Conservation (phyloP, 345 rosid genomes). For the Schrenkiella parvula region DNA sequence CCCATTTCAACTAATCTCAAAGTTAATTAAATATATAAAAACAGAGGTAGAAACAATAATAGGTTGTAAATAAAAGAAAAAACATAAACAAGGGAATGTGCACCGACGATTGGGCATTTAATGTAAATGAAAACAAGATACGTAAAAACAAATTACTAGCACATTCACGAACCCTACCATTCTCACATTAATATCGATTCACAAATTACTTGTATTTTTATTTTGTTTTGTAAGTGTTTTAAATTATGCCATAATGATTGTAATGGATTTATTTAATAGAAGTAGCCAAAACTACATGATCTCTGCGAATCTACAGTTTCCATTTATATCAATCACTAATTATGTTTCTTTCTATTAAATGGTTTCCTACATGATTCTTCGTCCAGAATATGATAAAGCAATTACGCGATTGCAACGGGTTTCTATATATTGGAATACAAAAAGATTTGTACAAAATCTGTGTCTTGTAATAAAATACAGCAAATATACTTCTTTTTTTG, state of each 20-base stretch:
- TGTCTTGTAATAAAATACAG: neutral
- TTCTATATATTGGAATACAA: neutral
- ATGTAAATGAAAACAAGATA: conserved; percentile 10
- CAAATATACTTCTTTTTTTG: too few relatives aligned
- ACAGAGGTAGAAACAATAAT: neutral
- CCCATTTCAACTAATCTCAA: neutral
- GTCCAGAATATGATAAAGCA: neutral
- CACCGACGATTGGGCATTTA: conserved; percentile 19
- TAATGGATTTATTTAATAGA: conserved; percentile 10
- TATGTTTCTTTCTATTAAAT: neutral
- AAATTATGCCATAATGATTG: neutral
- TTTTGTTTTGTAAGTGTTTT: neutral
- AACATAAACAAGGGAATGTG: neutral
- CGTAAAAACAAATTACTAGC: conserved; percentile 9
- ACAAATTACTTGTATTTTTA: neutral
- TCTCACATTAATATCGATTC: conserved; percentile 8
- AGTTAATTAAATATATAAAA: neutral
- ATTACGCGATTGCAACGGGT: neutral
- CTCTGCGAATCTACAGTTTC: neutral
- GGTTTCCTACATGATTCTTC: neutral
- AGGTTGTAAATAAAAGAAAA: neutral
- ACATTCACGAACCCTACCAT: conserved; percentile 22
- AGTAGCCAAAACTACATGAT: conserved; percentile 17
- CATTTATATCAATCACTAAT: neutral
- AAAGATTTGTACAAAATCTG: neutral